Evolutionary conservation across 1,139 yeast genomes (phyloP), one percentile per base, ranked within the genome.

Genomic region (Hyphopichia pseudoburtonii): DNA sequence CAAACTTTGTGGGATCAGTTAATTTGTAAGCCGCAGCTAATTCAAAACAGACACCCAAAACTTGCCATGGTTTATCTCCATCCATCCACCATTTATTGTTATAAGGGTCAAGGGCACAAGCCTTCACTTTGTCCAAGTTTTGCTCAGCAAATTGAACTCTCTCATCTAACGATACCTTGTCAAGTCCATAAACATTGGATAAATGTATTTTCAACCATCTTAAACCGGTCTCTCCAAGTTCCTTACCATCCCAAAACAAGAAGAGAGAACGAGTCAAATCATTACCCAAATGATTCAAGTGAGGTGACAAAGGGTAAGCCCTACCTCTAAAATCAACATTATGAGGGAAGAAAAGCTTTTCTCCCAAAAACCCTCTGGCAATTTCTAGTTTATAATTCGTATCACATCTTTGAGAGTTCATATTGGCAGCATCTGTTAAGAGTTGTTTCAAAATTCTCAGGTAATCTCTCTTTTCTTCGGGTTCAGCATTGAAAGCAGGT

Each of bases 11-110:
- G 2, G 97, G 97, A 48, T 88, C 87, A 5, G 73, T 78, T 42
- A 82, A 64, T 43, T 80, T 71, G 50, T 77, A 62, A 1, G 97
- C 97, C 39, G 80, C 84, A 25, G 72, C 63, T 38, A 92, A 62
- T 57, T 92, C 98, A 51, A 82, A 76, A 53, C 96, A 87, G 3
- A 89, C 83, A 11, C 96, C 86, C 42, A 92, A 70, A 15, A 89
- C 86, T 62, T 92, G 98, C 95, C 97, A 92, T 30, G 98, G 97
- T 50, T 88, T 85, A 48, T 90, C 97, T 1, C 95, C 97, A 36
- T 67, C 60, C 44, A 66, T 68, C 98, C 98, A 92, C 88, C 95
- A 86, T 11, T 78, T 74, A 31, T 70, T 59, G 15, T 73, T 73
- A 28, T 78, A 63, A 4, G 98, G 98, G 51, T 86, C 69, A 30